Evolutionary conservation across 495 filamentous ascomycete species (phyloP).

Genomic region (Penicillium riverlandense): DNA sequence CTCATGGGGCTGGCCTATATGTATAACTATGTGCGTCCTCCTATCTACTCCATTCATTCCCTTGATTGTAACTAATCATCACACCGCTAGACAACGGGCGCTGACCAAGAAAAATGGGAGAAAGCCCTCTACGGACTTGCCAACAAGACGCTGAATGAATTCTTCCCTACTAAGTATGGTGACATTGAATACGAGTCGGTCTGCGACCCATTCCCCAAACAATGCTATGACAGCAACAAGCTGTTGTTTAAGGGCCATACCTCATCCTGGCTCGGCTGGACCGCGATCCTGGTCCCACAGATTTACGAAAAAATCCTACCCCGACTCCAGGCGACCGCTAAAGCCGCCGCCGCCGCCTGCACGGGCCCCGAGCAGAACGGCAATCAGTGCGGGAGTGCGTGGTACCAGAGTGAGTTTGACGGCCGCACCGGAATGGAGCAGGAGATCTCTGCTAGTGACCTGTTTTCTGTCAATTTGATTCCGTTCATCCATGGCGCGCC

Average conservation of each 20-base stretch:
- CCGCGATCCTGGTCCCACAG: slow-evolving; percentile 54
- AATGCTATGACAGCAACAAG: slow-evolving; percentile 55
- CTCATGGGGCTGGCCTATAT: too few species aligned
- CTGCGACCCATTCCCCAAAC: slow-evolving; percentile 49
- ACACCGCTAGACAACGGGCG: slow-evolving; percentile 6
- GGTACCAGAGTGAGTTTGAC: slow-evolving; percentile 58
- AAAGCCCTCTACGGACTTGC: slow-evolving; percentile 51
- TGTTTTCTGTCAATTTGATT: slow-evolving; percentile 46
- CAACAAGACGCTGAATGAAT: slow-evolving; percentile 42
- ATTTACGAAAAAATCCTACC: slow-evolving; percentile 54
- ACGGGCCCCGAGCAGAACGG: slow-evolving; percentile 43
- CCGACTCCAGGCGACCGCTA: slow-evolving; percentile 53
- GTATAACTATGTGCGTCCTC: too few species aligned
- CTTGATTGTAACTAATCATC: too few species aligned
- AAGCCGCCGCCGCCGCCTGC: slow-evolving; percentile 61
- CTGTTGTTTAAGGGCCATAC: slow-evolving; percentile 65
- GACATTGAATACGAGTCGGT: slow-evolving; percentile 62
- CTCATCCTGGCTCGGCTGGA: slow-evolving; percentile 53
- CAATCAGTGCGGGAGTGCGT: slow-evolving; percentile 62
- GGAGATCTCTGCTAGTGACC: slow-evolving; percentile 36
- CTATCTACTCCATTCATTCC: too few species aligned
- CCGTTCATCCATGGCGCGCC: slow-evolving; percentile 8
- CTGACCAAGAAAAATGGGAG: slow-evolving; percentile 44
- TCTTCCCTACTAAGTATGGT: slow-evolving; percentile 47
- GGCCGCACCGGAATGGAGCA: slow-evolving; percentile 45